A percentile compares a stretch with the other conserved stretches of the same genome.
These are phyloP conservation scores for Leucocoprinus leucothites DNA, from an alignment of 768 basidiomycete genomes.

Conservation along the genomic window DNA sequence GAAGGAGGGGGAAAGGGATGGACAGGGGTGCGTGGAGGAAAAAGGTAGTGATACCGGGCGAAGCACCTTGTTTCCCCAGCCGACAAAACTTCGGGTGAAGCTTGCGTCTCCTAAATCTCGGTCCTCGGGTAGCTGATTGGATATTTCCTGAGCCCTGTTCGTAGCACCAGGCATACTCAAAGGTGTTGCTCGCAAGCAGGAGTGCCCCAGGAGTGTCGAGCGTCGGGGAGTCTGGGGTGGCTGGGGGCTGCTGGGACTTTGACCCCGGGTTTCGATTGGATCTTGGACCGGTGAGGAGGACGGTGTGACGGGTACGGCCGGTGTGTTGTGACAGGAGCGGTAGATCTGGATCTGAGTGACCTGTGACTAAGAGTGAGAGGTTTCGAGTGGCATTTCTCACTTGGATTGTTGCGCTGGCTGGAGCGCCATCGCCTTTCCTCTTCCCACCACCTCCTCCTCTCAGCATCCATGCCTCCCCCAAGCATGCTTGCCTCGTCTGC, in stretches of 20 bases:
- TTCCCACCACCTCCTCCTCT: slow-evolving; percentile 40
- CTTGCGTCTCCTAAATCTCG: slow-evolving; percentile 4
- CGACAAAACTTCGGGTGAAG: slow-evolving; percentile 7
- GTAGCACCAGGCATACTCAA: too few relatives aligned
- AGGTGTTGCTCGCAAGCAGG: too few relatives aligned
- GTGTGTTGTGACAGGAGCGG: background rate
- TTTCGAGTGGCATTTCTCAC: slow-evolving; percentile 24
- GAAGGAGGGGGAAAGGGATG: too few relatives aligned
- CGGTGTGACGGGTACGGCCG: slow-evolving; percentile 9
- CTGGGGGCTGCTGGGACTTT: background rate
- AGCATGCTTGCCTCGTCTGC: slow-evolving; percentile 15
- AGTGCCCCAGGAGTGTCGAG: too few relatives aligned
- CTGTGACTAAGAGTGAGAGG: slow-evolving; percentile 6
- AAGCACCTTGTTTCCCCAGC: slow-evolving; percentile 3
- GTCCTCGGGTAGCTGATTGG: background rate
- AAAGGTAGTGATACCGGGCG: background rate
- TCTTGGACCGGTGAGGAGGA: slow-evolving; percentile 6
- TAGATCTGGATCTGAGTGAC: slow-evolving; percentile 8
- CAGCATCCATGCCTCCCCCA: slow-evolving; percentile 17
- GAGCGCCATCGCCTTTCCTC: slow-evolving; percentile 38
- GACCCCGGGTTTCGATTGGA: background rate
- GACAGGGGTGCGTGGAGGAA: too few relatives aligned
- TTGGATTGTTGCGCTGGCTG: slow-evolving; percentile 40
- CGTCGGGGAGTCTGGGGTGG: background rate
- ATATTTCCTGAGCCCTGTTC: too few relatives aligned